Base-by-base conservation (phyloP, 371 early-diverging fungal species). In the Mortierella sp. region DNA sequence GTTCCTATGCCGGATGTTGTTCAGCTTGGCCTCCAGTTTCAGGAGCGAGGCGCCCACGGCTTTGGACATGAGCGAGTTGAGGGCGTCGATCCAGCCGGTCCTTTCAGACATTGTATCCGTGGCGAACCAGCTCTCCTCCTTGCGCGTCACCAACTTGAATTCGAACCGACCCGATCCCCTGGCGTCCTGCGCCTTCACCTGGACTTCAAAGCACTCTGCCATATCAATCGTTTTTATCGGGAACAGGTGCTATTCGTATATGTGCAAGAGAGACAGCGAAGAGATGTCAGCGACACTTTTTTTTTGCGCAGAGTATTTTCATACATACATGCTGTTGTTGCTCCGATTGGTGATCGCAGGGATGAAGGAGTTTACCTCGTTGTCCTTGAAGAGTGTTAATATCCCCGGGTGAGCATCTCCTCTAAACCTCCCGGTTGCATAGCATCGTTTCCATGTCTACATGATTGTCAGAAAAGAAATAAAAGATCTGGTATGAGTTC, bases 391-490 rank as follows among this genome's bases (percentile, higher is more conserved):
- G 2, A 82, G 65, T 9, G 83, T 82, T 44, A 82, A 10, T 29
- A 82, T 64, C 1, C 83, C 83, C 44, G 83, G 83, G n/a, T 78
- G 74, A 13, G 78, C 64, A 53, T 78, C 78, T 8, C 74, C 75
- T 22, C 83, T 72, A 31, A 75, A 69, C 11, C 83, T 61, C 34
- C 83, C 83, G 8, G 78, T 75, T 4, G 83, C 83, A 58, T 82
- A 82, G 37, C 78, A 78, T 24, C 83, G 72, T 47, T 82, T 82
- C 83, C 83, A 82, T 3, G 83, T 82, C 83, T 82, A 74, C n/a
- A 39, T 22, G 2, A 52, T 26, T 31, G 16, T 37, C 26, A 9
- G 9, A 24, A 7, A 47, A 19, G n/a, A 14, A 3, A 45, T 47
- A 22, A 16, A 31, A 22, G 5, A 24, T 26, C 3, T 5, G 0